Evolutionary conservation across 208 protist genomes (phyloP).

Genomic region (Crithidia expoeki): DNA sequence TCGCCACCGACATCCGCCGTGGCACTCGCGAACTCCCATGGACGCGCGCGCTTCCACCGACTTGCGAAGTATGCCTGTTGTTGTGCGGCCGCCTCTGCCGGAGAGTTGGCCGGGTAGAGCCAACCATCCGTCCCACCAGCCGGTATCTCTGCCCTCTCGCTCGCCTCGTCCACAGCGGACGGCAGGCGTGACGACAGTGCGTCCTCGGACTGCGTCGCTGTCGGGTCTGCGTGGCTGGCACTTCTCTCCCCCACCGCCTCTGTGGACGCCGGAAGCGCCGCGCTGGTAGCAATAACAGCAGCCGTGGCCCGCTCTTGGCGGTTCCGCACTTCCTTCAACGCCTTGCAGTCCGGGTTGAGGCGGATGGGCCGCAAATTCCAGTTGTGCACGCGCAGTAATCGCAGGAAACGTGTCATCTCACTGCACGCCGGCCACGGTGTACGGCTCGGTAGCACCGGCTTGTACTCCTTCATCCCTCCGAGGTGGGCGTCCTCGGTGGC

Average conservation of each 20-base stretch:
- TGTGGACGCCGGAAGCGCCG: background rate
- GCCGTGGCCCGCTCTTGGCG: conserved; percentile 16
- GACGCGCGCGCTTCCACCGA: conserved; percentile 41
- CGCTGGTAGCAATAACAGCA: background rate
- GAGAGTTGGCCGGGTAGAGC: conserved; percentile 59
- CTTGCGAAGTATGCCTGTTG: conserved; percentile 46
- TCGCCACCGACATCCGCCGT: background rate
- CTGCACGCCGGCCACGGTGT: conserved; percentile 31
- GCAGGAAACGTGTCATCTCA: conserved; percentile 83
- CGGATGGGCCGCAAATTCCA: conserved; percentile 55
- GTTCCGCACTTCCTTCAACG: conserved; percentile 43
- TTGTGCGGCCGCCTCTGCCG: conserved; percentile 32
- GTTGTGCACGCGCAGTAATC: conserved; percentile 80
- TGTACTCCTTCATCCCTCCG: conserved; percentile 59
- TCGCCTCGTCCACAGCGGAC: background rate
- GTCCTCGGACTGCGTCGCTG: too few relatives aligned
- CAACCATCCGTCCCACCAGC: conserved; percentile 67
- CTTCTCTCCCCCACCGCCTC: background rate
- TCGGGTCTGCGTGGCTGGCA: background rate
- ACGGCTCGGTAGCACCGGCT: conserved; percentile 31
- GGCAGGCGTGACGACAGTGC: too few relatives aligned
- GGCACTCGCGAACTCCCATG: conserved; percentile 41
- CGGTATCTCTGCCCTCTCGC: conserved; percentile 9
- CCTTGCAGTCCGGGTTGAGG: conserved; percentile 40
- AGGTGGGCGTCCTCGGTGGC: conserved; percentile 64